Percentiles rank a stretch among this genome's conserved stretches.
Conservation (phyloP, 2,329 filamentous ascomycete genomes). For the Sporothrix variecibatus region DNA sequence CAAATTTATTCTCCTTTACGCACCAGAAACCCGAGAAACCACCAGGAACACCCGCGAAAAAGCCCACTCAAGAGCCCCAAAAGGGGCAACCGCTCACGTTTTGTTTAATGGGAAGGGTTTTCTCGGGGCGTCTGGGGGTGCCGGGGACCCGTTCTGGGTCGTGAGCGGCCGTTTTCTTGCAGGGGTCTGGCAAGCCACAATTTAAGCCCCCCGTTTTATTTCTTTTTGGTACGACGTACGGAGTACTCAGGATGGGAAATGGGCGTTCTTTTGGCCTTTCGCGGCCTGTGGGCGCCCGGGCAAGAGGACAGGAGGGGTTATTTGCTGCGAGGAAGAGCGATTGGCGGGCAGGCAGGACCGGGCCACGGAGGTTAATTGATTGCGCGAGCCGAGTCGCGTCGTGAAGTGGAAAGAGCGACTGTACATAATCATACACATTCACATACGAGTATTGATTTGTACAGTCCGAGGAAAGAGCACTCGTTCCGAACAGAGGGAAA, state of each 20-base stretch:
- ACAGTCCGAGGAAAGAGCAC: not conserved
- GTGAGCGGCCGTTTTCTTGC: not conserved
- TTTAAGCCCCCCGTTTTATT: not conserved
- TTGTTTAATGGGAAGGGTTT: conserved; percentile 15
- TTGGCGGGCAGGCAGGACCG: not conserved
- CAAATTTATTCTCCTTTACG: conserved; percentile 4
- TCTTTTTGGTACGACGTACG: not conserved
- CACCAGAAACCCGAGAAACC: not conserved
- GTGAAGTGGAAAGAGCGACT: not conserved
- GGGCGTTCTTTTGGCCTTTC: not conserved
- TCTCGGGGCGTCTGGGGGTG: not conserved
- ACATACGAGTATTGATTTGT: not conserved
- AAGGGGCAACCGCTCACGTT: conserved; percentile 19
- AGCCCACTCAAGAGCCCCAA: not conserved
- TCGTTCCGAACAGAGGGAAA: not conserved
- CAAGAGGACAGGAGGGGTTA: not conserved
- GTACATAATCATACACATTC: too few relatives aligned
- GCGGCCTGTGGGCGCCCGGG: not conserved
- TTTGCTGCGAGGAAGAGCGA: not conserved
- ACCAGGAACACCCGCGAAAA: not conserved
- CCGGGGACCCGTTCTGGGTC: not conserved
- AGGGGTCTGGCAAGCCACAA: conserved; percentile 13
- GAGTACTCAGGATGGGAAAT: not conserved
- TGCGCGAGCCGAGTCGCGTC: conserved; percentile 4
- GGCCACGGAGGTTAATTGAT: conserved; percentile 3